Base-by-base conservation (phyloP, 2,329 filamentous ascomycete species). In the Penicillium sp. region DNA sequence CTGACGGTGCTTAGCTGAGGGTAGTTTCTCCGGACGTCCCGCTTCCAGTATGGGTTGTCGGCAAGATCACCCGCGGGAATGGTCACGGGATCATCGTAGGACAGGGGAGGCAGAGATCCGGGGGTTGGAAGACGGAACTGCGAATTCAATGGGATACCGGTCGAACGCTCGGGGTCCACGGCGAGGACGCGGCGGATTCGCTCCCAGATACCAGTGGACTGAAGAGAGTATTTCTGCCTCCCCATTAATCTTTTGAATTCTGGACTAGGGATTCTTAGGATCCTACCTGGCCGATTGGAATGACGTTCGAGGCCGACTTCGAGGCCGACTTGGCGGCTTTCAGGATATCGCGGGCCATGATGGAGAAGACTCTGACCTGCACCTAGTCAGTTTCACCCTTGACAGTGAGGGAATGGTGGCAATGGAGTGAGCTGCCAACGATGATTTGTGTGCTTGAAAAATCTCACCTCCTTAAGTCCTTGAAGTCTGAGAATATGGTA, bases 41-140 rank as follows among this genome's bases (percentile, higher is more conserved):
- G 92, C 83, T 96, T 96, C 92, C 92, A 99, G 81, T 97, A 96
- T 37, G 92, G 87, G 79, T 96, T 96, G 76, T 93, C 91, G 69
- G 92, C 92, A 68, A 96, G 88, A 74, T 96, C 92, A 65, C 84
- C 91, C 2, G 92, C 90, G n/a, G 92, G 92, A 0, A 89, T 58
- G 14, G 91, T 96, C 58, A 93, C 89, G 23, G 91, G 90, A 74
- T 96, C 92, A 74, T 90, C 86, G 80, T 93, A 95, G 58, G 76
- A 76, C 56, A 84, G 78, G 35, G 91, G 90, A 69, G 91, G 87
- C 69, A 86, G 80, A 65, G 80, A 82, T 64, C 90, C 92, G 10
- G 90, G 95, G 50, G 93, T 79, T 59, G 95, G 95, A 78, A 91
- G 89, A 68, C 95, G 93, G 85, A 85, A 97, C 81, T 93, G 88